phyloP scores from a whole-genome alignment of 2,329 filamentous ascomycete genomes.

The Ascomycota sp. region DNA sequence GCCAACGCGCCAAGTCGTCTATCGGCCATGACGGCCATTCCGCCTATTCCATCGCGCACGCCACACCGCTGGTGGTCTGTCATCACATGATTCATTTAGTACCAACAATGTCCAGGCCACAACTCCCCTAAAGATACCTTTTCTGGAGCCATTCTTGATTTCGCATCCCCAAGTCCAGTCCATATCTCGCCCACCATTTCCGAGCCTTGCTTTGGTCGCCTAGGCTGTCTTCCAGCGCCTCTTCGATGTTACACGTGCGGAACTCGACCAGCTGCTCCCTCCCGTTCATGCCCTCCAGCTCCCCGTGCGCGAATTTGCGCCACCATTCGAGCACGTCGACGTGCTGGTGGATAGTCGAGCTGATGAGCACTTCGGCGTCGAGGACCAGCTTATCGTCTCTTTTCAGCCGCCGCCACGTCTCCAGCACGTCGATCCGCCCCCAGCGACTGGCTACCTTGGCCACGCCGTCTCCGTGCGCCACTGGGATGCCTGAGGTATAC shows the following conservation, averaged over 20 bases:
- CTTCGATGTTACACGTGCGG: conserved; percentile 87
- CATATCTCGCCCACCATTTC: conserved; percentile 75
- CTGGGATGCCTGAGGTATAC: conserved; percentile 61
- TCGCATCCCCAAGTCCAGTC: conserved; percentile 58
- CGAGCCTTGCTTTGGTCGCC: conserved; percentile 50
- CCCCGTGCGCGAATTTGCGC: conserved; percentile 45
- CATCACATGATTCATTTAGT: not conserved
- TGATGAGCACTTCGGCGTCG: conserved; percentile 65
- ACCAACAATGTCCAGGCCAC: no score
- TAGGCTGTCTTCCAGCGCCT: conserved; percentile 76
- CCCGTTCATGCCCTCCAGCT: conserved; percentile 31
- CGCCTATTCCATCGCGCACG: no score
- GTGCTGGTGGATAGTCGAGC: conserved; percentile 73
- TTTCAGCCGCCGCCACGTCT: conserved; percentile 58
- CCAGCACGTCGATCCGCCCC: conserved; percentile 65
- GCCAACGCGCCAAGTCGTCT: no score
- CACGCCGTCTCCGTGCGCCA: conserved; percentile 62
- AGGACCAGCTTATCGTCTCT: conserved; percentile 49
- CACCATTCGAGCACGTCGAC: conserved; percentile 82
- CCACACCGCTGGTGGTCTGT: not conserved
- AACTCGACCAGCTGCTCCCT: conserved; percentile 59
- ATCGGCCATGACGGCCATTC: no score
- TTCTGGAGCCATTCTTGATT: conserved; percentile 83
- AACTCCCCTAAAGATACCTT: no score
- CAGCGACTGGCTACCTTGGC: conserved; percentile 69